Base-by-base conservation (phyloP, 148 eudicot genomes). In the Amaranthus hypochondriacus region DNA sequence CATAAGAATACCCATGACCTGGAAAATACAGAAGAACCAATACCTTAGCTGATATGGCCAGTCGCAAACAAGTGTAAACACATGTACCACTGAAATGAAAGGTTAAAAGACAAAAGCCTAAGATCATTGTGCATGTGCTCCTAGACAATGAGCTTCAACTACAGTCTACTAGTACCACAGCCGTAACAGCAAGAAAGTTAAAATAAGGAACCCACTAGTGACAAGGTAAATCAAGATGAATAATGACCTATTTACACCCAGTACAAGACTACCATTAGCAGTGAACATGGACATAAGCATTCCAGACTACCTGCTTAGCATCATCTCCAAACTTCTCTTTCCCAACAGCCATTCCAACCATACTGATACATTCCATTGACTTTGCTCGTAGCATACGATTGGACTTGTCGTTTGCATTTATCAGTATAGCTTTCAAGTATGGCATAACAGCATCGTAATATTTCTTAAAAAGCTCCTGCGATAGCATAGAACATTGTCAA, bases 321-420 rank as follows among this genome's bases (percentile, higher is more conserved):
- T 84, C 87, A 69, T 76, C 84, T 54, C 84, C 76, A 63, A 84
- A 84, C 72, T 81, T 84, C 56, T 84, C 84, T 62, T 84, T 84
- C 44, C 86, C 86, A 84, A 84, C 86, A 72, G 86, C 86, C 86
- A 84, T 78, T 71, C 87, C 87, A 76, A 84, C 82, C 69, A 84
- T 62, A 71, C 84, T 84, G 70, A 84, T 76, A 70, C 87, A 84
- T 73, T 84, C 84, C 82, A 81, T 78, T 46, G 87, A 76, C 79
- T 84, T 84, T 67, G 80, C 80, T 69, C 82, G 82, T 54, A 84
- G 84, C 82, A 81, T 84, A 58, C 82, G 82, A 62, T 79, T 78
- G 53, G 80, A 64, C 67, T 81, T 81, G 66, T 81, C 84, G 64
- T 76, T 81, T 54, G 82, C 84, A 74, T 76, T 84, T 49, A 75